A percentile compares a stretch with the other conserved stretches of the same genome.
These are phyloP conservation scores for Trametes meyenii DNA, from an alignment of 768 basidiomycete species.

Conservation along the genomic window DNA sequence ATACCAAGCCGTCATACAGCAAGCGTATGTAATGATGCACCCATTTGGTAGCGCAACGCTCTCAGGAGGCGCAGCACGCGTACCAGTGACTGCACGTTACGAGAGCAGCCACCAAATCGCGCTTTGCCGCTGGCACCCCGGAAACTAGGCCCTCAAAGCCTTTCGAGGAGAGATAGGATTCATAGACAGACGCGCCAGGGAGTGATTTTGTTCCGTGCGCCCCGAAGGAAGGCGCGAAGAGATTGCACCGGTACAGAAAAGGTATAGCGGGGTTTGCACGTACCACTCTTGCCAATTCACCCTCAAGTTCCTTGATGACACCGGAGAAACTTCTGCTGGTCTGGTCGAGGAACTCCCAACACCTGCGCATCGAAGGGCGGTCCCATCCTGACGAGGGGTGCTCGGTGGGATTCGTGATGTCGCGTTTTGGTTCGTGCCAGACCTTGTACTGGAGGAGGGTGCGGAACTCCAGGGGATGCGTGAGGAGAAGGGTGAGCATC, in stretches of 20 bases:
- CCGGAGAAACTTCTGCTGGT: conserved; percentile 90
- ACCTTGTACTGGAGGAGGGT: conserved; percentile 82
- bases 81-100: too few relatives aligned
- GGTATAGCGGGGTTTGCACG: conserved; percentile 37
- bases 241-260: background rate
- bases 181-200: background rate
- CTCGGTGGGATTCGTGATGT: conserved; percentile 76
- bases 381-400: conserved; percentile 86
- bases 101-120: too few relatives aligned
- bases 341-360: conserved; percentile 87
- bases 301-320: conserved; percentile 95
- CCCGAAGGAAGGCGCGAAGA: background rate
- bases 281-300: conserved; percentile 90
- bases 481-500: conserved; percentile 69
- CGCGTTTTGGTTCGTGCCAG: conserved; percentile 80
- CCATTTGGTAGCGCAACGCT: too few relatives aligned
- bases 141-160: too few relatives aligned
- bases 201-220: background rate
- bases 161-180: too few relatives aligned
- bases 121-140: too few relatives aligned
- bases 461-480: conserved; percentile 83
- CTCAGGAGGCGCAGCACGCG: too few relatives aligned
- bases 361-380: conserved; percentile 80
- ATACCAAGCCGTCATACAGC: too few relatives aligned
- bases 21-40: too few relatives aligned